A percentile compares a stretch with the other conserved stretches of the same genome.
phyloP scores from a whole-genome alignment of 805 yeast genomes.

The Hermanozyma aechmeae region DNA sequence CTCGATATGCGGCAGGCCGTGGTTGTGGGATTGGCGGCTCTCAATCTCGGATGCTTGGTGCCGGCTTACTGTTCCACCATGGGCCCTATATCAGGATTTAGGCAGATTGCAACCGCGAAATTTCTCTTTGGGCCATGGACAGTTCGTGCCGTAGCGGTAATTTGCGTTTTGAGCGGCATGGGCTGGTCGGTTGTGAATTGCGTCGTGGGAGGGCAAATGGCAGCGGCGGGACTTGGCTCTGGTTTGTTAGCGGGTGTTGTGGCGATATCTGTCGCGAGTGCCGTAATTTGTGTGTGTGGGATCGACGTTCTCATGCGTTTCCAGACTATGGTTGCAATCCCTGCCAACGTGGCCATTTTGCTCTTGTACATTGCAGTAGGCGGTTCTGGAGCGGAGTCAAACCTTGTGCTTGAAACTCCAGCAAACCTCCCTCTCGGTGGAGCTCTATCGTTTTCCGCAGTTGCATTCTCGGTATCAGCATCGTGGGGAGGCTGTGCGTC shows the following conservation, averaged over 20 bases:
- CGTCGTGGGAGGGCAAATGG: conserved; percentile 28
- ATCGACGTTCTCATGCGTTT: conserved; percentile 20
- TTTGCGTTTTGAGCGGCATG: conserved; percentile 22
- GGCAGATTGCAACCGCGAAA: conserved; percentile 29
- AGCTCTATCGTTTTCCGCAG: conserved; percentile 24
- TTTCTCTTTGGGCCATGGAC: conserved; percentile 29
- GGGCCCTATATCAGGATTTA: conserved; percentile 30
- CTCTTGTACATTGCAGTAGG: conserved; percentile 23
- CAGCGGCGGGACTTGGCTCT: conserved; percentile 9
- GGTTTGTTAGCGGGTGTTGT: conserved; percentile 7
- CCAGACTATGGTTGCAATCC: conserved; percentile 20
- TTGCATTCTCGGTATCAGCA: conserved; percentile 27
- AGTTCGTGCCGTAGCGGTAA: conserved; percentile 18
- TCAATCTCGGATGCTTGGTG: conserved; percentile 24
- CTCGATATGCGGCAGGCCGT: conserved; percentile 18
- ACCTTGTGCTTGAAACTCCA: too few species aligned
- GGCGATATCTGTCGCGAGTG: conserved; percentile 16
- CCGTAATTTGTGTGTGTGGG: conserved; percentile 24
- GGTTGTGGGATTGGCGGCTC: conserved; percentile 19
- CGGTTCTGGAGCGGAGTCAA: too few species aligned
- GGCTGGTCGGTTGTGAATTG: conserved; percentile 33
- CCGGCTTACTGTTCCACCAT: conserved; percentile 29
- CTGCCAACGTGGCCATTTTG: conserved; percentile 19
- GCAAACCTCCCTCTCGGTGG: too few species aligned
- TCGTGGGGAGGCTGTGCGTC: conserved; percentile 29